Base-by-base conservation (phyloP, 495 filamentous ascomycete genomes). In the Talaromyces nanjingensis region DNA sequence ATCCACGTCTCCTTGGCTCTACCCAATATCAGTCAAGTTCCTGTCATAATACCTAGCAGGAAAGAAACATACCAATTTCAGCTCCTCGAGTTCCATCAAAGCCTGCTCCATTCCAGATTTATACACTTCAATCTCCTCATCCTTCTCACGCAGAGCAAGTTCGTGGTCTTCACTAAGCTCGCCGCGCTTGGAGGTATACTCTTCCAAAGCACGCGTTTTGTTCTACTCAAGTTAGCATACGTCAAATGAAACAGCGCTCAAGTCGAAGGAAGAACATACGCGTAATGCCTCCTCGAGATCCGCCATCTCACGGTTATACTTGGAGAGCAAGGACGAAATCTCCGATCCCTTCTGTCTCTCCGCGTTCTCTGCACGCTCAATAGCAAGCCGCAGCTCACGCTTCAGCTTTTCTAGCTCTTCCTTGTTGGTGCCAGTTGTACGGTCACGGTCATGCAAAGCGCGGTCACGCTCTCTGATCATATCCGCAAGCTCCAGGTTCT, bases 401-500 rank as follows among this genome's bases (percentile, higher is more conserved):
- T 90, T 96, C 33, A 98, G 74, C 83, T 96, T 97, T 77, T 97
- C 96, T 24, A 96, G 67, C 69, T 98, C 94, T 53, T 98, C 94
- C 71, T 90, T 91, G 73, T 96, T 92, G 47, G 86, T 88, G 57
- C 94, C 96, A 56, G 83, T 85, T 24, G 90, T 71, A 56, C 94
- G 87, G 70, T 98, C 94, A 66, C 91, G 87, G 53, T 98, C 96
- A 65, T 97, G 91, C 47, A 96, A 74, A n/a, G 94, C 94, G 68
- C 94, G 86, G 72, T 98, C 94, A 69, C 94, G 83, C 74, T 98
- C 94, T 5, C 94, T 86, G 64, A 98, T 98, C 94, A 98, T 97
- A 73, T 98, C 93, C 59, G 94, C 94, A 52, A 98, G 79, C 76
- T 98, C 96, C 18, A 98, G 81, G 72, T 98, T 98, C 85, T 97